Conservation (phyloP, 352 stramenopile genomes). For the Phytophthora citricola region DNA sequence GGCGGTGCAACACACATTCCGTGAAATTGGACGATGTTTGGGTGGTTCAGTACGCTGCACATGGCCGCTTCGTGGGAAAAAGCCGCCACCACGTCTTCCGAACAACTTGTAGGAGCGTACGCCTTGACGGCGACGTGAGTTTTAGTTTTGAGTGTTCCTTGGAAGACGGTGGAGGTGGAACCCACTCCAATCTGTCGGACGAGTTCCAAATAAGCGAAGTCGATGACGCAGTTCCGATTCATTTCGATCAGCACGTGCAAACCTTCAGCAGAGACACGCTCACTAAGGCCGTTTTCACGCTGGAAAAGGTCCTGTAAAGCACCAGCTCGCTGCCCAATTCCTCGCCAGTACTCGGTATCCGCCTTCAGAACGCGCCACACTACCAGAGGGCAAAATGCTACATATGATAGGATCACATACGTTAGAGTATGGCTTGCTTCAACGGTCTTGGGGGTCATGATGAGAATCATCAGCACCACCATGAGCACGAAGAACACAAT, state of each 20-base stretch:
- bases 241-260: conserved; percentile 61
- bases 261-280: conserved; percentile 45
- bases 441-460: conserved; percentile 30
- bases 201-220: conserved; percentile 60
- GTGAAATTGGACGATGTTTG: conserved; percentile 53
- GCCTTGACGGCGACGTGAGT: conserved; percentile 53
- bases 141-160: conserved; percentile 45
- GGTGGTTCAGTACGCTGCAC: conserved; percentile 43
- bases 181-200: conserved; percentile 39
- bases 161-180: conserved; percentile 36
- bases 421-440: conserved; percentile 11
- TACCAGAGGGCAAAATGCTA: conserved; percentile 41
- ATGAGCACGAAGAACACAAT: conserved; percentile 31
- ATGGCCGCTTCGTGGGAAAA: conserved; percentile 57
- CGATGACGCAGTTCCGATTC: conserved; percentile 60
- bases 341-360: conserved; percentile 59
- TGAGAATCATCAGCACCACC: conserved; percentile 23
- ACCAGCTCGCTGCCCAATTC: conserved; percentile 40
- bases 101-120: conserved; percentile 45
- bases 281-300: conserved; percentile 34
- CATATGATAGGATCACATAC: conserved; percentile 24
- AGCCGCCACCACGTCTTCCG: conserved; percentile 35
- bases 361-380: conserved; percentile 54
- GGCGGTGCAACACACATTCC: conserved; percentile 51
- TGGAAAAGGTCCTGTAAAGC: conserved; percentile 41